phyloP scores from a whole-genome alignment of 1,139 yeast genomes.

The Diutina pseudorugosa region DNA sequence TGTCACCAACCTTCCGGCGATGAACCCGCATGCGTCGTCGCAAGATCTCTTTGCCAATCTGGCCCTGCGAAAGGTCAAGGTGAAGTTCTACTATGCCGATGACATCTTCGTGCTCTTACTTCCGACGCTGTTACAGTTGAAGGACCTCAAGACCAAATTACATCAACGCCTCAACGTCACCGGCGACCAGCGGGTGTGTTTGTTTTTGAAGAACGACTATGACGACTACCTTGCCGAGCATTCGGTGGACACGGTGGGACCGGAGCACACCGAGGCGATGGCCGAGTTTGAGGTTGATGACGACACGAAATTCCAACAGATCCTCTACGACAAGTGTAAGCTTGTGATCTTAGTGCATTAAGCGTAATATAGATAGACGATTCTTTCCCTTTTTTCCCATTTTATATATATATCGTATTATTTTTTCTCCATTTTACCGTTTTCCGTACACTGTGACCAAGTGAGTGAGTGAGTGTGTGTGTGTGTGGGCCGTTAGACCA shows the following conservation, averaged over 20 bases:
- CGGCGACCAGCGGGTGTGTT: slow-evolving; percentile 2
- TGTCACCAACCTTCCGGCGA: slow-evolving; percentile 12
- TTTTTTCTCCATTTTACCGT: too few species aligned
- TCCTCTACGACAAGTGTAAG: slow-evolving; percentile 34
- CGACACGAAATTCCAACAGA: slow-evolving; percentile 30
- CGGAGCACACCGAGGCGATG: slow-evolving; percentile 8
- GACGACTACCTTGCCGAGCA: slow-evolving; percentile 26
- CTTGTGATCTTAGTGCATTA: slow-evolving; percentile 19
- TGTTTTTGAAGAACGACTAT: slow-evolving; percentile 30
- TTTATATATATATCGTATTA: too few species aligned
- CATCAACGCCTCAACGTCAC: slow-evolving; percentile 44
- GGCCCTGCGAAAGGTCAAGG: slow-evolving; percentile 35
- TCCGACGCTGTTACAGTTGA: slow-evolving; percentile 46
- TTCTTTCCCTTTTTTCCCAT: too few species aligned
- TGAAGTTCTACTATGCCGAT: slow-evolving; percentile 77
- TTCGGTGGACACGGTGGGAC: slow-evolving; percentile 12
- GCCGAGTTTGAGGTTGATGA: slow-evolving; percentile 25
- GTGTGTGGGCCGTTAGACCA: too few species aligned
- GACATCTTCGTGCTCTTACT: slow-evolving; percentile 84
- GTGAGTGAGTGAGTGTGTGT: too few species aligned
- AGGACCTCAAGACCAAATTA: slow-evolving; percentile 52
- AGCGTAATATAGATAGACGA: not conserved
- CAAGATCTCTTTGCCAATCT: slow-evolving; percentile 8
- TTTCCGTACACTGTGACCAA: too few species aligned
- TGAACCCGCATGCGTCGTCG: slow-evolving; percentile 10